These are phyloP conservation scores for Singerocomus rubriflavus DNA, from an alignment of 1,284 basidiomycete genomes.

Conservation along the genomic window DNA sequence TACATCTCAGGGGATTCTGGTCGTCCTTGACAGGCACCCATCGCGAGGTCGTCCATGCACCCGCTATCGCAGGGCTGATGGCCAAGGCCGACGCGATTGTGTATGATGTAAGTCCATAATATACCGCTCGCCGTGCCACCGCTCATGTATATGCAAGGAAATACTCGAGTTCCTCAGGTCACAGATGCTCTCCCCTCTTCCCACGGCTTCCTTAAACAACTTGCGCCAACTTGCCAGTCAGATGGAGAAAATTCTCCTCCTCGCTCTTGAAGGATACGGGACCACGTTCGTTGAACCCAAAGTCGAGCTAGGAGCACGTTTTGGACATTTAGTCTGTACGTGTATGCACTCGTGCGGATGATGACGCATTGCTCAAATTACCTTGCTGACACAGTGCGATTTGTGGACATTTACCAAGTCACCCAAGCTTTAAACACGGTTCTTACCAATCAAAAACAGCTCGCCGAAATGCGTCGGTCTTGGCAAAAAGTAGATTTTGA, in stretches of 20 bases:
- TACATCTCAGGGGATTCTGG: conserved; percentile 82
- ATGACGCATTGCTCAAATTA: conserved; percentile 10
- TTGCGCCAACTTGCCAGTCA: conserved; percentile 82
- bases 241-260: conserved; percentile 84
- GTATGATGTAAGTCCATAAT: conserved; percentile 64
- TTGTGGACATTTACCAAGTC: conserved; percentile 86
- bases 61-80: conserved; percentile 83
- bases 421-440: conserved; percentile 84
- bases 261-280: conserved; percentile 77
- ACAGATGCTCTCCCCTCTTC: conserved; percentile 77
- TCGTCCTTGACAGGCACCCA: conserved; percentile 66
- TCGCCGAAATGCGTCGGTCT: conserved; percentile 80
- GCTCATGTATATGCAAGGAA: conserved; percentile 51
- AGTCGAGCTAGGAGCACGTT: conserved; percentile 82
- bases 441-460: conserved; percentile 79
- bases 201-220: conserved; percentile 61
- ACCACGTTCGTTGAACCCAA: conserved; percentile 90
- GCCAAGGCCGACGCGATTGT: conserved; percentile 85
- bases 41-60: conserved; percentile 81
- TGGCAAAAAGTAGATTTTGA: conserved; percentile 87
- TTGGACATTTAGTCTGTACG: conserved; percentile 83
- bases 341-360: conserved; percentile 23
- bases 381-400: conserved; percentile 58
- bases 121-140: conserved; percentile 3
- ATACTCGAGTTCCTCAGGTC: conserved; percentile 79